phyloP scores from a whole-genome alignment of 2,329 filamentous ascomycete species.

The Aspergillus sp. region DNA sequence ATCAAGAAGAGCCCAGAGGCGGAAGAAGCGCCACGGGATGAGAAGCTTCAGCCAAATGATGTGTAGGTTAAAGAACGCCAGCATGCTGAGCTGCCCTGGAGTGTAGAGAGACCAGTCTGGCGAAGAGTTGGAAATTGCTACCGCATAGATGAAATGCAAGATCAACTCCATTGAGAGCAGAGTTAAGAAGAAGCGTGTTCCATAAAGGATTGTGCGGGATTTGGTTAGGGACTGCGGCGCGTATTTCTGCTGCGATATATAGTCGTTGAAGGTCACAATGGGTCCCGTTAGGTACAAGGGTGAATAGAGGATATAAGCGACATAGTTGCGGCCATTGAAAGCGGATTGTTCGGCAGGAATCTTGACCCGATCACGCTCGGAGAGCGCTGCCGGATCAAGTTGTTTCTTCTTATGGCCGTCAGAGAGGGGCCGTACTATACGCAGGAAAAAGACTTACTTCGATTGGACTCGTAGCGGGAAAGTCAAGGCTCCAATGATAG shows the following conservation, averaged over 20 bases:
- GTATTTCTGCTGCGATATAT: conserved; percentile 81
- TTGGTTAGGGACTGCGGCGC: conserved; percentile 68
- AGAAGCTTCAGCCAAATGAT: conserved; percentile 98
- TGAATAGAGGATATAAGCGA: conserved; percentile 87
- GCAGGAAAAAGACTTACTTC: conserved; percentile 65
- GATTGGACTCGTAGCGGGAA: conserved; percentile 63
- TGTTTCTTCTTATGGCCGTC: conserved; percentile 87
- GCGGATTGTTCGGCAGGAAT: conserved; percentile 70
- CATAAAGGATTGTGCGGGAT: conserved; percentile 75
- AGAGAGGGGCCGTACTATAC: conserved; percentile 19
- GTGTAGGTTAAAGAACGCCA: conserved; percentile 94
- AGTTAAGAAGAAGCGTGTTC: conserved; percentile 73
- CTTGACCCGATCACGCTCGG: conserved; percentile 81
- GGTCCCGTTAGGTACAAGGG: conserved; percentile 91
- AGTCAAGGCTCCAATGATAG: conserved; percentile 85
- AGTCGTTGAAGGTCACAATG: conserved; percentile 97
- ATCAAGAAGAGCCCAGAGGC: conserved; percentile 90
- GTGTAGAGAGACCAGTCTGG: conserved; percentile 83
- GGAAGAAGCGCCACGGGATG: conserved; percentile 96
- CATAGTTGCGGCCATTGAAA: conserved; percentile 79
- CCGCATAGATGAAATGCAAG: conserved; percentile 88
- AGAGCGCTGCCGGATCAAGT: conserved; percentile 80
- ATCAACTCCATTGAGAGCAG: conserved; percentile 88
- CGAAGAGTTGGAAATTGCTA: conserved; percentile 80
- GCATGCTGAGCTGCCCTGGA: conserved; percentile 80